Conservation (phyloP, 2,329 filamentous ascomycete species). For the Diaporthe ilicicola region DNA sequence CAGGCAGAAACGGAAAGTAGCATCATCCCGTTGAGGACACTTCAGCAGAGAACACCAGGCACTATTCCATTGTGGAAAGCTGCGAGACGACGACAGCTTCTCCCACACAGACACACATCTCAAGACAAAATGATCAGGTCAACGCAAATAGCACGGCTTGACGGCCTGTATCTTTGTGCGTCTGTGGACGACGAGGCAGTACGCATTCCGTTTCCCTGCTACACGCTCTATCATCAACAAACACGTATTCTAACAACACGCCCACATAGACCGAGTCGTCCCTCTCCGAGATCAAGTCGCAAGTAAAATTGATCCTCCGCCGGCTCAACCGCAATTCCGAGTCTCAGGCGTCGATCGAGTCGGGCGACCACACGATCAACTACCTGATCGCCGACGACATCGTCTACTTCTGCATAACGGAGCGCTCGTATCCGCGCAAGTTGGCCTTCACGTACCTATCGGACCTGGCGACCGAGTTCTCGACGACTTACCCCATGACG, state of each 20-base stretch:
- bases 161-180: conserved; percentile 94
- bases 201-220: conserved; percentile 35
- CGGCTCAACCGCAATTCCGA: conserved; percentile 89
- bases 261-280: conserved; percentile 69
- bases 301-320: conserved; percentile 90
- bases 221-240: conserved; percentile 27
- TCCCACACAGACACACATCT: background rate
- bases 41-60: background rate
- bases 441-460: conserved; percentile 98
- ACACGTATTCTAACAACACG: conserved; percentile 14
- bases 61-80: background rate
- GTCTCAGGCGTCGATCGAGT: conserved; percentile 91
- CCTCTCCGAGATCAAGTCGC: conserved; percentile 86
- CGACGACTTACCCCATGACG: conserved; percentile 77
- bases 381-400: conserved; percentile 83
- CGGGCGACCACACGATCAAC: conserved; percentile 84
- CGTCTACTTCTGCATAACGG: conserved; percentile 93
- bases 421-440: conserved; percentile 94
- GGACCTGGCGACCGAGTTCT: conserved; percentile 91
- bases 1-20: conserved; percentile 17
- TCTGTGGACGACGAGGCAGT: conserved; percentile 92
- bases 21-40: conserved; percentile 28
- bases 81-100: conserved; percentile 1
- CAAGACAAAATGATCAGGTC: conserved; percentile 77
- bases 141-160: conserved; percentile 92